These are phyloP conservation scores for Colletotrichum sp. DNA, from an alignment of 2,329 filamentous ascomycete species.

Conservation along the genomic window DNA sequence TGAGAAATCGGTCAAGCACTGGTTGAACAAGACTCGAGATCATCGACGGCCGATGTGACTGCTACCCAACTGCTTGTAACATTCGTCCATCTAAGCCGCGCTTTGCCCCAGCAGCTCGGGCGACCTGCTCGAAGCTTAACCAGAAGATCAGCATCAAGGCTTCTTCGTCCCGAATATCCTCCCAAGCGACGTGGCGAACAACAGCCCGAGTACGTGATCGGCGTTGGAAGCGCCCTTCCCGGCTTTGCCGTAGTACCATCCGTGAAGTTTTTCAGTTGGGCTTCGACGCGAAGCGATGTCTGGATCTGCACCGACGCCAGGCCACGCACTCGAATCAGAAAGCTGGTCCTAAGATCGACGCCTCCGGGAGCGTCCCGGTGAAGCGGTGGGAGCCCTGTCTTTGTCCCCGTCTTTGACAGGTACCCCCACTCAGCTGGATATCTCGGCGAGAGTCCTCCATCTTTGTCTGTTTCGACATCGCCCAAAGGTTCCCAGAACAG, in stretches of 20 bases:
- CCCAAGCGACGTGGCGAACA: constrained; percentile 4
- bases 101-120: not conserved
- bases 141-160: not conserved
- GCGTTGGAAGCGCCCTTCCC: not conserved
- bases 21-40: not conserved
- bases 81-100: not conserved
- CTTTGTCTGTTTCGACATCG: not conserved
- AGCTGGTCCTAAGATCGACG: not conserved
- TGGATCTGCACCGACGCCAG: not conserved
- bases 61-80: not conserved
- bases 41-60: not conserved
- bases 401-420: not conserved
- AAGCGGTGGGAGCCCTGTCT: not conserved
- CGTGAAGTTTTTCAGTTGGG: not conserved
- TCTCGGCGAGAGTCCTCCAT: not conserved
- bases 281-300: not conserved
- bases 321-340: not conserved
- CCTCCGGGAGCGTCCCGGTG: not conserved
- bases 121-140: not conserved
- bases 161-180: not conserved
- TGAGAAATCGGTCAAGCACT: not conserved
- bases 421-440: not conserved
- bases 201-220: not conserved
- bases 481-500: not conserved
- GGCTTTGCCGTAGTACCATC: not conserved